These are phyloP conservation scores for Irpex lacteus DNA, from an alignment of 1,284 basidiomycete genomes.

Conservation along the genomic window DNA sequence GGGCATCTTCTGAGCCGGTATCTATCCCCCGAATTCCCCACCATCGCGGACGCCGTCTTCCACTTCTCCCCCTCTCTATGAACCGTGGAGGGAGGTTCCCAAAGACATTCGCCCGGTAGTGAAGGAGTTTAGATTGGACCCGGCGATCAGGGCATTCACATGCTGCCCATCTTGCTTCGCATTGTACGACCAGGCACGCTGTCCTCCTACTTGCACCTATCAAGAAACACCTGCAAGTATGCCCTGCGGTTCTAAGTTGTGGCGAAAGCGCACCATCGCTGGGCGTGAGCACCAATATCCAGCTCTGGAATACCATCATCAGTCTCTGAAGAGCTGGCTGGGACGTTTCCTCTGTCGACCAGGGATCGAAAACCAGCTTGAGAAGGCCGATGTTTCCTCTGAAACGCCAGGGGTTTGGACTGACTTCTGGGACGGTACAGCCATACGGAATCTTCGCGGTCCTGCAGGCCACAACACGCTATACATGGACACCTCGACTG, in stretches of 20 bases:
- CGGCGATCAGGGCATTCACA: not conserved
- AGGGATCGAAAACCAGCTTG: not conserved
- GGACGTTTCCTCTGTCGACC: not conserved
- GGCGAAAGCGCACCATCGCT: not conserved
- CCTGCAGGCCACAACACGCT: not conserved
- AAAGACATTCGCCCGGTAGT: not conserved
- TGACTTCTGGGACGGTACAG: not conserved
- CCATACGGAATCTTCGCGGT: not conserved
- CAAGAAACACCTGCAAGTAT: not conserved
- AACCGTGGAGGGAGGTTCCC: not conserved
- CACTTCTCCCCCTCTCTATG: not conserved
- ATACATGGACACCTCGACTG: not conserved
- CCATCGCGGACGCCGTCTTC: not conserved
- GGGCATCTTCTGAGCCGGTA: too few relatives aligned
- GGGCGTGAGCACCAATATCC: not conserved
- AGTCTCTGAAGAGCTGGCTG: not conserved
- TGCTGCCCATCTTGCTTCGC: not conserved
- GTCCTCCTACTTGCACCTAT: not conserved
- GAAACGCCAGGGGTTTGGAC: not conserved
- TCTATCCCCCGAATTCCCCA: not conserved
- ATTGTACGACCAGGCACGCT: not conserved
- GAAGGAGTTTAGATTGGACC: not conserved
- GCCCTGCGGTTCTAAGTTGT: not conserved
- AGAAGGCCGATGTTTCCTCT: not conserved
- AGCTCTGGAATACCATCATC: not conserved